Conservation (phyloP, 1,284 basidiomycete species). For the Heliocybe sulcata region DNA sequence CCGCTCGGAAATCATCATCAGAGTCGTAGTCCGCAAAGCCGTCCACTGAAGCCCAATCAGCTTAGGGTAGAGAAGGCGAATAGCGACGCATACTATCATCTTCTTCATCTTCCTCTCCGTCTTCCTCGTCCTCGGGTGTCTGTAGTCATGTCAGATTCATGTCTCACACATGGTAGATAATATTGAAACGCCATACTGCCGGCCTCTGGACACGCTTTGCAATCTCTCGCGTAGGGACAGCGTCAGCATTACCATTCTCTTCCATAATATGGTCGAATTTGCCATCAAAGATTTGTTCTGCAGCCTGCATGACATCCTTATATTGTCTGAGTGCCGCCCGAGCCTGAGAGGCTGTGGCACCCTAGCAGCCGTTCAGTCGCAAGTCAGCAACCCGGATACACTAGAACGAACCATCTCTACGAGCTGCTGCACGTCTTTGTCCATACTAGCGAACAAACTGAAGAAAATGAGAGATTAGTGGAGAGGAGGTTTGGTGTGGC, state of each 20-base stretch:
- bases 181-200: conserved; percentile 10
- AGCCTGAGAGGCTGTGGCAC: conserved; percentile 72
- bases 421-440: conserved; percentile 26
- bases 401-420: conserved; percentile 28
- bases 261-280: conserved; percentile 68
- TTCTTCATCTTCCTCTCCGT: conserved; percentile 33
- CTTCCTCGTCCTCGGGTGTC: conserved; percentile 46
- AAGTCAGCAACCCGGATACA: neutral
- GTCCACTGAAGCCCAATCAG: conserved; percentile 25
- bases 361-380: conserved; percentile 32
- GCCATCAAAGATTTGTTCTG: conserved; percentile 77
- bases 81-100: conserved; percentile 29
- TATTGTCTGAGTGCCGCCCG: conserved; percentile 69
- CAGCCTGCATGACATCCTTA: conserved; percentile 87
- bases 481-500: neutral
- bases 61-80: conserved; percentile 8
- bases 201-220: neutral
- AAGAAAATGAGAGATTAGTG: neutral
- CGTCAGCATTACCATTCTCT: conserved; percentile 26
- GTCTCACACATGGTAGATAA: conserved; percentile 4
- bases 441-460: conserved; percentile 16
- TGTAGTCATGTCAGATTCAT: conserved; percentile 18
- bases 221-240: neutral
- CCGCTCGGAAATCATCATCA: conserved; percentile 49
- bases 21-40: conserved; percentile 75